phyloP scores from a whole-genome alignment of 176 grass and related monocot genomes.

The Alopecurus myosuroides region DNA sequence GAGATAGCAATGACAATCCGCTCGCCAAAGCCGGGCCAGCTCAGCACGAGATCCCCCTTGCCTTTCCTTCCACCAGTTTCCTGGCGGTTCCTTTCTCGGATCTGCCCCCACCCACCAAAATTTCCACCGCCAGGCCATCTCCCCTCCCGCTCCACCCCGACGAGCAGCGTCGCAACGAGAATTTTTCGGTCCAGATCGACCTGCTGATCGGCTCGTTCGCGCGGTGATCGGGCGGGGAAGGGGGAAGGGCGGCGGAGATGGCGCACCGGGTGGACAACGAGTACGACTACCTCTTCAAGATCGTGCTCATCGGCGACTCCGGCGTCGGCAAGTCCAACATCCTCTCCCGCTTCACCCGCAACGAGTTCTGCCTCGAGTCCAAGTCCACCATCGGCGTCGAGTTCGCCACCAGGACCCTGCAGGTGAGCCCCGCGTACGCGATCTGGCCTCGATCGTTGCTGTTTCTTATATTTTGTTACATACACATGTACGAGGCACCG shows the following conservation, averaged over 20 bases:
- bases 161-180: neutral
- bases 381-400: constrained; percentile 92
- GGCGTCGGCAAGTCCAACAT: constrained; percentile 88
- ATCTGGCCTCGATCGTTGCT: neutral
- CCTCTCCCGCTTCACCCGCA: constrained; percentile 82
- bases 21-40: constrained; percentile 31
- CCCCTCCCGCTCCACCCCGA: constrained; percentile 26
- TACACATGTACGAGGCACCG: neutral
- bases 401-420: constrained; percentile 72
- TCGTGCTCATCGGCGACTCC: constrained; percentile 85
- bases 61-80: neutral
- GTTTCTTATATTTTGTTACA: no score
- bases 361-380: constrained; percentile 90
- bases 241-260: constrained; percentile 18
- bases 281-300: constrained; percentile 98
- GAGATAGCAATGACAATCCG: neutral
- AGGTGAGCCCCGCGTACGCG: constrained; percentile 11
- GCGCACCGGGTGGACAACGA: constrained; percentile 59
- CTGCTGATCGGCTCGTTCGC: neutral
- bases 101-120: neutral
- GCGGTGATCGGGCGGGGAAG: neutral
- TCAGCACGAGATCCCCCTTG: constrained; percentile 1
- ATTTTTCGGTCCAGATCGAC: neutral
- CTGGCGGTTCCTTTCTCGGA: neutral
- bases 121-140: neutral